A percentile compares a stretch with the other conserved stretches of the same genome.
These are phyloP conservation scores for Polyporus arcularius DNA, from an alignment of 768 basidiomycete genomes.

Conservation along the genomic window DNA sequence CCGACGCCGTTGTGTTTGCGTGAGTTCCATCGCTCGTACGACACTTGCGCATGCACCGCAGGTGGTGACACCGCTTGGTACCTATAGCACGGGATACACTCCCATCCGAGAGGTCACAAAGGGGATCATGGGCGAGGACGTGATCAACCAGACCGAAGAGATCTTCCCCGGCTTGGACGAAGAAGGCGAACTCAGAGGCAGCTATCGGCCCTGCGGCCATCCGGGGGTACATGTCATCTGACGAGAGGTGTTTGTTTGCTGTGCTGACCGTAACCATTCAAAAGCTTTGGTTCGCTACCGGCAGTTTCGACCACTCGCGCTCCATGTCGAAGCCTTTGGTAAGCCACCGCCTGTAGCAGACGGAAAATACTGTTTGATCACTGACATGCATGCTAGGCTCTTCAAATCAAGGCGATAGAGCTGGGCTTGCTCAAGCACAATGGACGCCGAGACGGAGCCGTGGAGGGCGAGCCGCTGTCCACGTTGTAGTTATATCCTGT, in stretches of 20 bases:
- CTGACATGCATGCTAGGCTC: background rate
- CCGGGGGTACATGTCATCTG: slow-evolving; percentile 36
- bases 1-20: slow-evolving; percentile 32
- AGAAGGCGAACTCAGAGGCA: slow-evolving; percentile 41
- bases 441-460: background rate
- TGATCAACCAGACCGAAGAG: slow-evolving; percentile 31
- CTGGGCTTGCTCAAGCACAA: slow-evolving; percentile 8
- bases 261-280: no score
- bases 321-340: slow-evolving; percentile 42
- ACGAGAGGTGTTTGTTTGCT: background rate
- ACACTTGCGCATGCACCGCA: no score
- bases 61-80: background rate
- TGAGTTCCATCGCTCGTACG: slow-evolving; percentile 10
- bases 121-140: slow-evolving; percentile 37
- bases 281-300: slow-evolving; percentile 44
- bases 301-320: slow-evolving; percentile 37
- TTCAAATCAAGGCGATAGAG: slow-evolving; percentile 18
- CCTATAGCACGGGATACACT: slow-evolving; percentile 35
- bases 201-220: slow-evolving; percentile 43
- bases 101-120: slow-evolving; percentile 33
- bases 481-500: no score
- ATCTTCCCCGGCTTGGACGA: slow-evolving; percentile 42
- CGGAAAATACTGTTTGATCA: background rate
- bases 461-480: background rate
- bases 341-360: background rate